Conservation (phyloP, 2,329 filamentous ascomycete species). For the Scytalidium sp. region DNA sequence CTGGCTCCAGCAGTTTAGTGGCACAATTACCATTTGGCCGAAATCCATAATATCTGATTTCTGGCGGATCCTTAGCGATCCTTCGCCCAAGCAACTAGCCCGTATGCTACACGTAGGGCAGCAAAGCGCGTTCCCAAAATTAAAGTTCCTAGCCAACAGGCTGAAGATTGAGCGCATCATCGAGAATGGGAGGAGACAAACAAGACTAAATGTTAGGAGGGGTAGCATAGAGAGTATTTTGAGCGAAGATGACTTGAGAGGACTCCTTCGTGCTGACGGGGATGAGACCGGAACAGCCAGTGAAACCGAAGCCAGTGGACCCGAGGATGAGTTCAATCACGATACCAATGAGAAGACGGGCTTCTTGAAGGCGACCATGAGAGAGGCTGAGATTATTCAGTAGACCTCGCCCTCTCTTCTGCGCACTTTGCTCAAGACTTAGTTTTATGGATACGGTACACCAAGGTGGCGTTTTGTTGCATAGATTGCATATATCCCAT, state of each 20-base stretch:
- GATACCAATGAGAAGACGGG: neutral
- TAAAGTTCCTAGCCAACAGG: slow-evolving; percentile 87
- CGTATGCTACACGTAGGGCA: slow-evolving; percentile 90
- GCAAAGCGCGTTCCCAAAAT: slow-evolving; percentile 83
- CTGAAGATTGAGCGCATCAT: slow-evolving; percentile 75
- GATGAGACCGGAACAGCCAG: slow-evolving; percentile 30
- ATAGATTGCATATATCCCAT: too few relatives aligned
- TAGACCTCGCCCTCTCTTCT: neutral
- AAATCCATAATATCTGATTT: slow-evolving; percentile 78
- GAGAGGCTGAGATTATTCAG: slow-evolving; percentile 1
- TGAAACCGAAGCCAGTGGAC: slow-evolving; percentile 25
- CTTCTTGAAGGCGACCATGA: neutral
- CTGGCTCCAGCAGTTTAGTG: slow-evolving; percentile 92
- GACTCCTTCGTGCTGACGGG: slow-evolving; percentile 35
- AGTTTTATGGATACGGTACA: neutral
- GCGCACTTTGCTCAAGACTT: neutral
- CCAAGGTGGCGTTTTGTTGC: neutral
- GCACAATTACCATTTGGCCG: slow-evolving; percentile 96
- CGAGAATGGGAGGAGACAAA: slow-evolving; percentile 56
- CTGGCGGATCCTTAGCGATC: slow-evolving; percentile 81
- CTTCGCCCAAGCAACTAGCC: slow-evolving; percentile 69
- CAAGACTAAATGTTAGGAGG: slow-evolving; percentile 43
- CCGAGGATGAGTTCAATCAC: slow-evolving; percentile 13
- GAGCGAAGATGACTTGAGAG: slow-evolving; percentile 57
- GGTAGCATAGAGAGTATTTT: slow-evolving; percentile 58